These are phyloP conservation scores for Blastobotrys persicus DNA, from an alignment of 1,139 yeast genomes.

Conservation along the genomic window DNA sequence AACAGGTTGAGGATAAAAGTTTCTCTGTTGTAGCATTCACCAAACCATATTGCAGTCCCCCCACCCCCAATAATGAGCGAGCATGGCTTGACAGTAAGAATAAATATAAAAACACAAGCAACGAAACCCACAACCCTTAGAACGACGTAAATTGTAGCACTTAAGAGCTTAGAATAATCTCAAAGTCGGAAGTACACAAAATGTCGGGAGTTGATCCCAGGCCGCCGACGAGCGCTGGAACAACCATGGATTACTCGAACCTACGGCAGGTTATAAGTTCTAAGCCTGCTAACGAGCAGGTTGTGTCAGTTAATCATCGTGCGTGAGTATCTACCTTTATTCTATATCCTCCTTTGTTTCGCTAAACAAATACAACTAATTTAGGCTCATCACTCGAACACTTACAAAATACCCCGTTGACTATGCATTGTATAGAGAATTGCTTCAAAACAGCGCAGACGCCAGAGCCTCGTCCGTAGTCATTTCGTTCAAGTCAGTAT, in stretches of 20 bases:
- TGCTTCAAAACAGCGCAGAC: constrained; percentile 44
- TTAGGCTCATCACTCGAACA: constrained; percentile 40
- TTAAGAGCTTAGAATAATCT: no score
- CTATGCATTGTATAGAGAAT: constrained; percentile 41
- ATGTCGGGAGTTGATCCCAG: no score
- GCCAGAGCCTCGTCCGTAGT: constrained; percentile 40
- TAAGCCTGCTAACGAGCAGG: constrained; percentile 23
- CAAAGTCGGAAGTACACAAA: no score
- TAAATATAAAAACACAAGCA: no score
- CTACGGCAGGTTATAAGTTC: constrained; percentile 24
- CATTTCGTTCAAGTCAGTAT: constrained; percentile 31
- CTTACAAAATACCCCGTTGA: constrained; percentile 44
- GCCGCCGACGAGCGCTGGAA: no score
- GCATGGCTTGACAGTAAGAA: no score
- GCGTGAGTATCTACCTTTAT: constrained; percentile 30
- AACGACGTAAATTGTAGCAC: no score
- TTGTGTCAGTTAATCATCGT: constrained; percentile 42
- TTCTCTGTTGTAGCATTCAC: no score
- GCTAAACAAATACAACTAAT: background rate
- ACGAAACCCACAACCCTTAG: no score
- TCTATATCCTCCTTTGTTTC: background rate
- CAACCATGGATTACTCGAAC: constrained; percentile 32
- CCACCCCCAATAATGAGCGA: no score
- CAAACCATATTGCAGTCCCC: no score
- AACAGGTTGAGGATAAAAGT: no score